Percentiles rank a stretch among this genome's conserved stretches.
Evolutionary conservation across 345 rosid genomes (phyloP).

Genomic region (Moringa oleifera): DNA sequence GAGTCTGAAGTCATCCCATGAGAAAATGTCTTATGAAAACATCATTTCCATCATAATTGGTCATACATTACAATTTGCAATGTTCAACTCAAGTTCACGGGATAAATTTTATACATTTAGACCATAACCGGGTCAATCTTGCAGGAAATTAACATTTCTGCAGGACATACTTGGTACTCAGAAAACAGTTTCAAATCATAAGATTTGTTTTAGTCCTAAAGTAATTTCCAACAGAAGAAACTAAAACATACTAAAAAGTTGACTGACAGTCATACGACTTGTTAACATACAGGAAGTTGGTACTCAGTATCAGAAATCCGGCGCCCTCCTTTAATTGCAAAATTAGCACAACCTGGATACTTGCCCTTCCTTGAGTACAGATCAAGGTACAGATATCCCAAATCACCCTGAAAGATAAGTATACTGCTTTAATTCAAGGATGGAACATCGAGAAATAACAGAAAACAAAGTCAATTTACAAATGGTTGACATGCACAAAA

Average conservation of each 20-base stretch:
- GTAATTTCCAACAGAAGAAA: neutral
- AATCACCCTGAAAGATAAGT: conserved; percentile 60
- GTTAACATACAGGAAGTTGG: conserved; percentile 80
- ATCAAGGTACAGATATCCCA: conserved; percentile 91
- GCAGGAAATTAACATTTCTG: too few relatives aligned
- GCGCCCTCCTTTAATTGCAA: conserved; percentile 86
- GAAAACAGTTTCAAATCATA: neutral
- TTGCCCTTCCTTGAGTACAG: conserved; percentile 76
- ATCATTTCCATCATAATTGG: too few relatives aligned
- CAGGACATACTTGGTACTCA: neutral
- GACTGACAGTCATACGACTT: neutral
- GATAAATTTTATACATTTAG: too few relatives aligned
- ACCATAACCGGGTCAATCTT: too few relatives aligned
- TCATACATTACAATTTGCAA: too few relatives aligned
- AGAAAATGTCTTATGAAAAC: too few relatives aligned
- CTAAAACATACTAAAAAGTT: conserved; percentile 5
- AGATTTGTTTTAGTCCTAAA: neutral
- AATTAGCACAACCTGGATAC: conserved; percentile 97
- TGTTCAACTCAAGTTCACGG: too few relatives aligned
- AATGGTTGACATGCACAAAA: neutral
- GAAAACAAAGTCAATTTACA: neutral
- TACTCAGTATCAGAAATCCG: conserved; percentile 75
- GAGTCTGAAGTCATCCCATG: too few relatives aligned
- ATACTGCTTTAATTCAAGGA: neutral
- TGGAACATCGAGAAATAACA: neutral